Evolutionary conservation across 2,329 filamentous ascomycete genomes (phyloP).

Genomic region (Xylariaceae sp.): DNA sequence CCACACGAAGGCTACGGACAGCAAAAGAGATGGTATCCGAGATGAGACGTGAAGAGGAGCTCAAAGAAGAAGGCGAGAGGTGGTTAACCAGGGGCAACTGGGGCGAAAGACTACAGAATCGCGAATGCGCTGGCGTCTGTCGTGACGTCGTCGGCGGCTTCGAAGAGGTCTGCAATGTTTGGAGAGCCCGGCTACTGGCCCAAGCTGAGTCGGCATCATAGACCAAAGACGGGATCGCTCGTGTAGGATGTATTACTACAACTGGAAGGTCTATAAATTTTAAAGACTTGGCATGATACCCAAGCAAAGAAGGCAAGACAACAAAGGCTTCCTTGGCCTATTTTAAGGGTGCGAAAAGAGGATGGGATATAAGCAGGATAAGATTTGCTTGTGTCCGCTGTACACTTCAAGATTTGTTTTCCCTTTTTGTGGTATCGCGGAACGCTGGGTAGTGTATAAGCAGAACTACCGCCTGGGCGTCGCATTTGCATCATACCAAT

Average conservation of each 20-base stretch:
- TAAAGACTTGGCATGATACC: neutral
- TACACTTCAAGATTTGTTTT: constrained; percentile 5
- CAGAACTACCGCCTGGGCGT: neutral
- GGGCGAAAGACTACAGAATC: constrained; percentile 66
- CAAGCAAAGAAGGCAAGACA: neutral
- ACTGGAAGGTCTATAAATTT: neutral
- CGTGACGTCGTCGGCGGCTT: constrained; percentile 87
- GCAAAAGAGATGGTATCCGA: constrained; percentile 83
- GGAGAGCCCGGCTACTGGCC: constrained; percentile 69
- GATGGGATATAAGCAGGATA: constrained; percentile 2
- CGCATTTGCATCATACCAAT: neutral
- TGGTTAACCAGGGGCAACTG: constrained; percentile 81
- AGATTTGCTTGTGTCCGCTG: neutral
- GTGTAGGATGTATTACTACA: neutral
- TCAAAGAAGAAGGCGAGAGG: constrained; percentile 71
- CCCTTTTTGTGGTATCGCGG: constrained; percentile 5
- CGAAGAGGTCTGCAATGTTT: constrained; percentile 80
- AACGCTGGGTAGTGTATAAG: neutral
- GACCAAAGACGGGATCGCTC: neutral
- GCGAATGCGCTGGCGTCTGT: constrained; percentile 80
- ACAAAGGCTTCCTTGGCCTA: neutral
- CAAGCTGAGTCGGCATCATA: constrained; percentile 46
- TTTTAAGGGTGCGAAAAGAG: constrained; percentile 3
- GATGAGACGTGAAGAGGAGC: constrained; percentile 75
- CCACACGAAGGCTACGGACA: constrained; percentile 70